phyloP scores from a whole-genome alignment of 2,329 filamentous ascomycete species.

The Trichophyton equinum region DNA sequence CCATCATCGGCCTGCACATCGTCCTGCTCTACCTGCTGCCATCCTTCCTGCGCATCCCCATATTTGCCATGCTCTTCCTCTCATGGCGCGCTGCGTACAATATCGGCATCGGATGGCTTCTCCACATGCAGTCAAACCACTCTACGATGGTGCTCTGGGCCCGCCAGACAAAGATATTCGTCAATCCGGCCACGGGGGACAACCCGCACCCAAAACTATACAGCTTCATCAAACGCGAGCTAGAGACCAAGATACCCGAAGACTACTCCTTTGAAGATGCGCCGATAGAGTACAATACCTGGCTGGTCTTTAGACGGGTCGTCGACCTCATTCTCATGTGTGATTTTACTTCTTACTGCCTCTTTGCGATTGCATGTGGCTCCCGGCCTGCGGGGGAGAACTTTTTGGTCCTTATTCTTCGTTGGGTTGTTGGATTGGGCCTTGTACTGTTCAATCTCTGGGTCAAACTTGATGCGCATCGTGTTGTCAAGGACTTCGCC shows the following conservation, averaged over 20 bases:
- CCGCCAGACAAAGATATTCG: constrained; percentile 72
- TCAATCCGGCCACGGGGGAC: constrained; percentile 63
- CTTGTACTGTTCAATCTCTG: constrained; percentile 91
- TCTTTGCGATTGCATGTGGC: constrained; percentile 84
- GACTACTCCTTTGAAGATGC: constrained; percentile 91
- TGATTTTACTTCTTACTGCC: constrained; percentile 92
- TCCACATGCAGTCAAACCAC: constrained; percentile 82
- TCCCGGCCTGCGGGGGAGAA: constrained; percentile 62
- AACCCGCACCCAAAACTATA: constrained; percentile 77
- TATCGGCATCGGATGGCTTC: constrained; percentile 77
- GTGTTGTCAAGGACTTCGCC: constrained; percentile 96
- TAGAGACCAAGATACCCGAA: constrained; percentile 85
- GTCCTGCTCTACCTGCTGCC: constrained; percentile 63
- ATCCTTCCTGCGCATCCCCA: constrained; percentile 52
- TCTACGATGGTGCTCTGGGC: constrained; percentile 79
- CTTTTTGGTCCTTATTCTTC: constrained; percentile 52
- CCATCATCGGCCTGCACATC: constrained; percentile 64
- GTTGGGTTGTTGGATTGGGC: constrained; percentile 66
- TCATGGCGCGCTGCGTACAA: constrained; percentile 94
- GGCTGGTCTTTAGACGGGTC: constrained; percentile 88
- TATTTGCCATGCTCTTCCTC: constrained; percentile 72
- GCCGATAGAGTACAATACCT: constrained; percentile 97
- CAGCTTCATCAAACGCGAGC: constrained; percentile 69
- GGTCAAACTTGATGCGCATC: constrained; percentile 95
- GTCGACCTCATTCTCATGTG: constrained; percentile 98